phyloP scores from a whole-genome alignment of 1,139 yeast genomes.

The Debaryomyces coudertii region DNA sequence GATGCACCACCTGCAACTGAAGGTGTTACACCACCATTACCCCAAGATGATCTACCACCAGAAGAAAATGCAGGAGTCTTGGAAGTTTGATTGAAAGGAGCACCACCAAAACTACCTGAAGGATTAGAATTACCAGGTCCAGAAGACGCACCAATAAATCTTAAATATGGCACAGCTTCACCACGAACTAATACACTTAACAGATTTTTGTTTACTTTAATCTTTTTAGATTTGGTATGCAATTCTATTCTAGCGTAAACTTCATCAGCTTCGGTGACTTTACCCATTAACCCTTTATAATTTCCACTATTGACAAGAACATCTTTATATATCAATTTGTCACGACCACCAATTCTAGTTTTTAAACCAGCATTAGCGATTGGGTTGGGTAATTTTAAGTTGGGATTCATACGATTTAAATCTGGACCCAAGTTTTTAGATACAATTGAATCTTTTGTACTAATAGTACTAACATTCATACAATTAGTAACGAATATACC shows the following conservation, averaged over 20 bases:
- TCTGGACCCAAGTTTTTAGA: slow-evolving; percentile 65
- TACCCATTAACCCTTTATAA: slow-evolving; percentile 93
- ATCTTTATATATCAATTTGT: slow-evolving; percentile 76
- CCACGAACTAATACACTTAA: slow-evolving; percentile 70
- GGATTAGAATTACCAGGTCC: slow-evolving; percentile 13
- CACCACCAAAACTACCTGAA: slow-evolving; percentile 11
- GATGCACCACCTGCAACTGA: slow-evolving; percentile 28
- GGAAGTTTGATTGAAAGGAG: slow-evolving; percentile 25
- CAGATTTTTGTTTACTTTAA: slow-evolving; percentile 79
- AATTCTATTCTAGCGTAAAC: slow-evolving; percentile 88
- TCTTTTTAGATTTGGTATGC: slow-evolving; percentile 87
- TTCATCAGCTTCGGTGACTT: slow-evolving; percentile 91
- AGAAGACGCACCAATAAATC: slow-evolving; percentile 62
- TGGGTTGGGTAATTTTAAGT: slow-evolving; percentile 49
- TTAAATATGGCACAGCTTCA: slow-evolving; percentile 76
- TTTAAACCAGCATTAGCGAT: slow-evolving; percentile 59
- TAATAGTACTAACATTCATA: slow-evolving; percentile 76
- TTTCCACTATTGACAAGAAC: slow-evolving; percentile 89
- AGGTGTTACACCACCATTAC: slow-evolving; percentile 38
- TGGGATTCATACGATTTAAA: slow-evolving; percentile 84
- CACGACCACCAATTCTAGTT: slow-evolving; percentile 70
- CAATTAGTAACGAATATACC: slow-evolving; percentile 88
- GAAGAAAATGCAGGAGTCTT: slow-evolving; percentile 48
- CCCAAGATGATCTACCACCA: slow-evolving; percentile 48
- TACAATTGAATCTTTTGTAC: slow-evolving; percentile 75